Evolutionary conservation across 2,329 filamentous ascomycete species (phyloP).

Genomic region (Phialocephala subalpina): DNA sequence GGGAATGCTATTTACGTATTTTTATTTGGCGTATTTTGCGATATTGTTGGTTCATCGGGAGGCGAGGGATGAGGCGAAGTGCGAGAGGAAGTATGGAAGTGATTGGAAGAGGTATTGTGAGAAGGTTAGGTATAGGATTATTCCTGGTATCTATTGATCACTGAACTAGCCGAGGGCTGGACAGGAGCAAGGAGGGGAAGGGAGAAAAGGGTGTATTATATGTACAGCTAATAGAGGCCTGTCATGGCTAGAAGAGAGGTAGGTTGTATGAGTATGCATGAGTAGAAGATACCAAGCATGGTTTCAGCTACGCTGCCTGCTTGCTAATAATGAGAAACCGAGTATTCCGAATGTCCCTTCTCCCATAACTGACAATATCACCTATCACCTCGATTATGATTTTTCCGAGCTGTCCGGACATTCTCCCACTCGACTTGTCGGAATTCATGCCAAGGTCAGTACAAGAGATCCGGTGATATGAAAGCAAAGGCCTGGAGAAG

Average conservation of each 20-base stretch:
- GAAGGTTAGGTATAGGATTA: slow-evolving; percentile 74
- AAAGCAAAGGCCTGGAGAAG: background rate
- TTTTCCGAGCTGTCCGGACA: background rate
- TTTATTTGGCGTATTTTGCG: slow-evolving; percentile 93
- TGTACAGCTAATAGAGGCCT: background rate
- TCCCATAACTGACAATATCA: background rate
- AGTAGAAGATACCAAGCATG: background rate
- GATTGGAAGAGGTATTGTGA: slow-evolving; percentile 92
- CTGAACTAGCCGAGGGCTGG: too few species aligned
- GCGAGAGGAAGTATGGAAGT: slow-evolving; percentile 86
- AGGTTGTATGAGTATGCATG: background rate
- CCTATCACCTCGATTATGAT: background rate
- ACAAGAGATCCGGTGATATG: too few species aligned
- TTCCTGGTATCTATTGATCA: slow-evolving; percentile 81
- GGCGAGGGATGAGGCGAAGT: slow-evolving; percentile 89
- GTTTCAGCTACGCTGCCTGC: background rate
- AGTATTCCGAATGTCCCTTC: background rate
- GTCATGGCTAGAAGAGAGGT: background rate
- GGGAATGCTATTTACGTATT: slow-evolving; percentile 91
- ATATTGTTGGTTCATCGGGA: slow-evolving; percentile 87
- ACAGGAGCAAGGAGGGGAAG: background rate
- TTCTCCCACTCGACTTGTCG: background rate
- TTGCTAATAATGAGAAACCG: background rate
- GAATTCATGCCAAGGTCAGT: too few species aligned
- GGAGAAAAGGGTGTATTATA: slow-evolving; percentile 1